A percentile compares a stretch with the other conserved stretches of the same genome.
Conservation (phyloP, 2,329 filamentous ascomycete genomes). For the Trichoderma afroharzianum region DNA sequence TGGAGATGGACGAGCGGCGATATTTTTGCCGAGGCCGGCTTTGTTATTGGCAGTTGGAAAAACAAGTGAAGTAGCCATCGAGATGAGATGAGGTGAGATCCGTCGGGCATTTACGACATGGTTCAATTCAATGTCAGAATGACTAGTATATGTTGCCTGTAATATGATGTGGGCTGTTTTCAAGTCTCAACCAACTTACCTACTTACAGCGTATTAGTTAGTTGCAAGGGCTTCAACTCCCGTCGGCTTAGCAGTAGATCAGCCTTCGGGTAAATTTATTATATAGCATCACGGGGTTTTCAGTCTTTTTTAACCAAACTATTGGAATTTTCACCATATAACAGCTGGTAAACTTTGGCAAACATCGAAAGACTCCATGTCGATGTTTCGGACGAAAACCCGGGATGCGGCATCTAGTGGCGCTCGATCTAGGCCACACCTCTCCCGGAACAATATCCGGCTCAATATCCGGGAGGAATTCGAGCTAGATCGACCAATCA, state of each 20-base stretch:
- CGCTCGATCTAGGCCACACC: not conserved
- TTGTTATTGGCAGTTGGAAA: not conserved
- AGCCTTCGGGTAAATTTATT: constrained; percentile 1
- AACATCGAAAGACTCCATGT: not conserved
- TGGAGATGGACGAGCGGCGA: not conserved
- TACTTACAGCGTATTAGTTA: not conserved
- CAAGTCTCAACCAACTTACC: not conserved
- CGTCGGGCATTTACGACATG: not conserved
- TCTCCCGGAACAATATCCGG: constrained; percentile 10
- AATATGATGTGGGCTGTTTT: not conserved
- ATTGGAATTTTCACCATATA: not conserved
- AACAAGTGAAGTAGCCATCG: not conserved
- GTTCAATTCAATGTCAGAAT: not conserved
- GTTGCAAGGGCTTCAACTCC: not conserved
- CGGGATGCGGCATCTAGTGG: constrained; percentile 4
- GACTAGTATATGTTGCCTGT: not conserved
- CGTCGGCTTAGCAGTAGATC: not conserved
- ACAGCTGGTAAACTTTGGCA: not conserved
- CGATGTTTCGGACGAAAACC: constrained; percentile 5
- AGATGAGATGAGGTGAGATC: not conserved
- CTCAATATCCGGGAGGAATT: constrained; percentile 3
- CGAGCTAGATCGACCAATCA: not conserved
- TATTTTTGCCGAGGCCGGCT: not conserved
- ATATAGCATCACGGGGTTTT: not conserved
- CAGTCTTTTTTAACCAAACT: not conserved